Conservation (phyloP, 495 filamentous ascomycete genomes). For the Aspergillus wentii region DNA sequence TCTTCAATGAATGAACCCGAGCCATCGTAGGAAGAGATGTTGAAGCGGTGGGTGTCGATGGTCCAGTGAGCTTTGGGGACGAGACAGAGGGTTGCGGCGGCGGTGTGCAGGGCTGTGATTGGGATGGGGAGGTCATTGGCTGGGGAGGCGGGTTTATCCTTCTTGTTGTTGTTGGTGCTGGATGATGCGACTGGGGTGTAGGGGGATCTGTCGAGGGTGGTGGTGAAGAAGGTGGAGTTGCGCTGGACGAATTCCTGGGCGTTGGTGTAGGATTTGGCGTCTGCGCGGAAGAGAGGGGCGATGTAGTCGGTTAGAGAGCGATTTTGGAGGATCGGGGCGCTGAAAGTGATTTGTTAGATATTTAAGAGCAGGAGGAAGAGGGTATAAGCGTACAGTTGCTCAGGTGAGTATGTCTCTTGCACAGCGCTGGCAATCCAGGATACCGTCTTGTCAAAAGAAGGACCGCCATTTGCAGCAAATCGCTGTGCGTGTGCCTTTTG, state of each 20-base stretch:
- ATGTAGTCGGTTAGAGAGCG: slow-evolving; percentile 34
- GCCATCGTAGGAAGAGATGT: slow-evolving; percentile 36
- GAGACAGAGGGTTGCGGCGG: slow-evolving; percentile 32
- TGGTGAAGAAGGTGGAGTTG: slow-evolving; percentile 61
- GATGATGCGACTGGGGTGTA: no score
- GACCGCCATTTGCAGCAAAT: slow-evolving; percentile 26
- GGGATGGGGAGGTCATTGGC: slow-evolving; percentile 24
- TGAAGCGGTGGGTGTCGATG: slow-evolving; percentile 28
- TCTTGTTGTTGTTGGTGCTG: slow-evolving; percentile 8
- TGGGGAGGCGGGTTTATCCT: slow-evolving; percentile 1
- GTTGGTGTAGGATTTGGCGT: slow-evolving; percentile 58
- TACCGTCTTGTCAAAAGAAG: slow-evolving; percentile 47
- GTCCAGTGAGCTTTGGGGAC: slow-evolving; percentile 34
- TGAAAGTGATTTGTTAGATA: slow-evolving; percentile 8
- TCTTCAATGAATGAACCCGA: slow-evolving; percentile 1
- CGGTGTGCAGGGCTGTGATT: slow-evolving; percentile 33
- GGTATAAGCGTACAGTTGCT: slow-evolving; percentile 24
- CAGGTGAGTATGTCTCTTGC: slow-evolving; percentile 20
- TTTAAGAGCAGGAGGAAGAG: slow-evolving; percentile 1
- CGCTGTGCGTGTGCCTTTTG: slow-evolving; percentile 65
- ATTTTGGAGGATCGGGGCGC: slow-evolving; percentile 25
- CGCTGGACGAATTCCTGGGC: slow-evolving; percentile 52
- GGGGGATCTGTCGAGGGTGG: slow-evolving; percentile 27
- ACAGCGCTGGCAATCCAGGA: slow-evolving; percentile 28
- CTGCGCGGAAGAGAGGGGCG: slow-evolving; percentile 48